Conservation (phyloP, 768 basidiomycete species). For the Tephrocybe sp. region DNA sequence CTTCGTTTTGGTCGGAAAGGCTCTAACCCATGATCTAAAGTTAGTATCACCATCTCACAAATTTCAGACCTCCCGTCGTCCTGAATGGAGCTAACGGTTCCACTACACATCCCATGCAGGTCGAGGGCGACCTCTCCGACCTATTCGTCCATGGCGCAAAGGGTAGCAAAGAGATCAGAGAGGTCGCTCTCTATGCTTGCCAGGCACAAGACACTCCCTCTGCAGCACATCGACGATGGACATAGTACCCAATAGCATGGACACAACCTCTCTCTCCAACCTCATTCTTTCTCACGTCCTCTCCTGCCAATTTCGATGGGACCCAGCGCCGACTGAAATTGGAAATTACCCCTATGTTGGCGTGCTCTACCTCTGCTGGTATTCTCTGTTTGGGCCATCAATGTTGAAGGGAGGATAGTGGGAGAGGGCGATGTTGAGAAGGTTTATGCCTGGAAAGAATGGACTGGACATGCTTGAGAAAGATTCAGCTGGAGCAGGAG, state of each 20-base stretch:
- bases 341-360: constrained; percentile 51
- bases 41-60: constrained; percentile 18
- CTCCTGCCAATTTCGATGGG: constrained; percentile 36
- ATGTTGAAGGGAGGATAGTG: constrained; percentile 42
- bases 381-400: constrained; percentile 39
- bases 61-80: constrained; percentile 43
- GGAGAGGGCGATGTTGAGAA: constrained; percentile 53
- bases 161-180: constrained; percentile 51
- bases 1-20: constrained; percentile 51
- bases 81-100: constrained; percentile 50
- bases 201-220: constrained; percentile 39
- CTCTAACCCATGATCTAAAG: constrained; percentile 42
- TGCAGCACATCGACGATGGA: constrained; percentile 12
- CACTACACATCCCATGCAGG: constrained; percentile 42
- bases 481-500: constrained; percentile 44
- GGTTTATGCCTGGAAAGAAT: constrained; percentile 33
- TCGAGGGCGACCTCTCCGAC: constrained; percentile 51
- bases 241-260: constrained; percentile 11
- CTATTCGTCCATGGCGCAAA: constrained; percentile 50
- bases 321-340: constrained; percentile 43
- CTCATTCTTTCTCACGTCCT: constrained; percentile 45
- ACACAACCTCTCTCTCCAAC: constrained; percentile 47
- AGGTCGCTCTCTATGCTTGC: constrained; percentile 49
- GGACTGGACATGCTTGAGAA: constrained; percentile 45
- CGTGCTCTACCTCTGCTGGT: constrained; percentile 49